These are phyloP conservation scores for Hypoxylon rubiginosum DNA, from an alignment of 2,329 filamentous ascomycete genomes.

Conservation along the genomic window DNA sequence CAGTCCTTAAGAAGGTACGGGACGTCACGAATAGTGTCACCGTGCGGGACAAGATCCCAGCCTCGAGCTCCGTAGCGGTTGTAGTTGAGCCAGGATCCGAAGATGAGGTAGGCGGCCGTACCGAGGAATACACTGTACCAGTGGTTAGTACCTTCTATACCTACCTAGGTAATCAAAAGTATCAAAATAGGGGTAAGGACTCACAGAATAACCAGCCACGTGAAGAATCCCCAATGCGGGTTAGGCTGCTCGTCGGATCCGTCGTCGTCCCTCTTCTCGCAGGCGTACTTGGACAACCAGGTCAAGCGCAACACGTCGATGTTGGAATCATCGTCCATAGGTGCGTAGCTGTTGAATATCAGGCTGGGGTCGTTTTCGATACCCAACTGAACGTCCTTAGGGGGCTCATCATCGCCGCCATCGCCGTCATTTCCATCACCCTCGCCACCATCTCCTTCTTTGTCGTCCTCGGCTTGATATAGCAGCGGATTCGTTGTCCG, in stretches of 20 bases:
- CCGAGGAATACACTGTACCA: slow-evolving; percentile 81
- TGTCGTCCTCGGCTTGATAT: slow-evolving; percentile 51
- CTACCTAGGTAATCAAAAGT: not conserved
- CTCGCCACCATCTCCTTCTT: slow-evolving; percentile 56
- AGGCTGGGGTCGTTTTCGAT: slow-evolving; percentile 70
- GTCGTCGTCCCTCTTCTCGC: slow-evolving; percentile 65
- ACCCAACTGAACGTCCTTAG: slow-evolving; percentile 67
- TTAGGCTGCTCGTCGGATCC: slow-evolving; percentile 62
- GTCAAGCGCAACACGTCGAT: slow-evolving; percentile 78
- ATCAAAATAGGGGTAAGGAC: slow-evolving; percentile 55
- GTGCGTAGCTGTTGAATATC: slow-evolving; percentile 80
- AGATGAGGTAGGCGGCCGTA: slow-evolving; percentile 92
- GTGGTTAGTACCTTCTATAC: slow-evolving; percentile 45
- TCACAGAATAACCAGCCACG: slow-evolving; percentile 95
- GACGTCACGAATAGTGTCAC: slow-evolving; percentile 90
- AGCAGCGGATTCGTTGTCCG: slow-evolving; percentile 51
- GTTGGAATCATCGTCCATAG: slow-evolving; percentile 67
- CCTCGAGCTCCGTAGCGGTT: slow-evolving; percentile 94
- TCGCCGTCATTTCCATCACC: slow-evolving; percentile 56
- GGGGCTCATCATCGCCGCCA: slow-evolving; percentile 56
- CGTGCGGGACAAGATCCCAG: slow-evolving; percentile 94
- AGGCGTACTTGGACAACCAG: slow-evolving; percentile 91
- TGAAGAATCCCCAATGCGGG: slow-evolving; percentile 92
- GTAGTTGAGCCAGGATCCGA: slow-evolving; percentile 99
- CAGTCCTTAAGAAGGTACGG: slow-evolving; percentile 95